Evolutionary conservation across 768 basidiomycete genomes (phyloP).

Genomic region (Rubroboletus pulcherrimus): DNA sequence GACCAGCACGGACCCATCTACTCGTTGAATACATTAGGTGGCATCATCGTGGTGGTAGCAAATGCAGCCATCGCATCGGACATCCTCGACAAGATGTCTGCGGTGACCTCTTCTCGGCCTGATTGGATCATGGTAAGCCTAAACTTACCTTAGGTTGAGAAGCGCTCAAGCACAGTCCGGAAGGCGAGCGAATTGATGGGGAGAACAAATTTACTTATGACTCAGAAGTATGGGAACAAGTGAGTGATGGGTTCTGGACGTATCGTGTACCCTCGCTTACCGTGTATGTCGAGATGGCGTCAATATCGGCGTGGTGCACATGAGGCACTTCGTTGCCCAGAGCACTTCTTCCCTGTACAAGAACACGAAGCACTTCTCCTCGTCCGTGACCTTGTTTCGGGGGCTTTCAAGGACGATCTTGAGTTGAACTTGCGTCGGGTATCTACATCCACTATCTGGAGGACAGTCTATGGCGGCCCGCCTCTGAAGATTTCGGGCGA

Average conservation of each 20-base stretch:
- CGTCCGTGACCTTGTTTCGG: slow-evolving; percentile 1
- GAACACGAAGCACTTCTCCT: slow-evolving; percentile 11
- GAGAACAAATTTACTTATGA: slow-evolving; percentile 1
- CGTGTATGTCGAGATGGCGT: not conserved
- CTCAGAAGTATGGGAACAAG: slow-evolving; percentile 10
- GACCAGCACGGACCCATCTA: too few species aligned
- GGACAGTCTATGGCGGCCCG: slow-evolving; percentile 3
- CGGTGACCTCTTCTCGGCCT: slow-evolving; percentile 5
- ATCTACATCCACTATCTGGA: slow-evolving; percentile 5
- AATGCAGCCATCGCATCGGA: slow-evolving; percentile 7
- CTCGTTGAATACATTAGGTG: slow-evolving; percentile 1
- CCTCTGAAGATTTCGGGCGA: slow-evolving; percentile 3
- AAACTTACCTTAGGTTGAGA: not conserved
- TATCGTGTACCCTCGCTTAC: not conserved
- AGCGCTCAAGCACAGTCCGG: not conserved
- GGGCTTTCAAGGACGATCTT: not conserved
- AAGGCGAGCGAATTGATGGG: slow-evolving; percentile 7
- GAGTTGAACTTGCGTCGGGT: slow-evolving; percentile 5
- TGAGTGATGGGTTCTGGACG: not conserved
- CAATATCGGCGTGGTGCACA: slow-evolving; percentile 6
- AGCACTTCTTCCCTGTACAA: slow-evolving; percentile 1
- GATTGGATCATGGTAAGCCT: slow-evolving; percentile 9
- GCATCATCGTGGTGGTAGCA: slow-evolving; percentile 10
- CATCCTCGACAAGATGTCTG: slow-evolving; percentile 7
- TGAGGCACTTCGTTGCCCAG: not conserved